phyloP scores from a whole-genome alignment of 1,284 basidiomycete genomes.

The Cutaneotrichosporon sp. region DNA sequence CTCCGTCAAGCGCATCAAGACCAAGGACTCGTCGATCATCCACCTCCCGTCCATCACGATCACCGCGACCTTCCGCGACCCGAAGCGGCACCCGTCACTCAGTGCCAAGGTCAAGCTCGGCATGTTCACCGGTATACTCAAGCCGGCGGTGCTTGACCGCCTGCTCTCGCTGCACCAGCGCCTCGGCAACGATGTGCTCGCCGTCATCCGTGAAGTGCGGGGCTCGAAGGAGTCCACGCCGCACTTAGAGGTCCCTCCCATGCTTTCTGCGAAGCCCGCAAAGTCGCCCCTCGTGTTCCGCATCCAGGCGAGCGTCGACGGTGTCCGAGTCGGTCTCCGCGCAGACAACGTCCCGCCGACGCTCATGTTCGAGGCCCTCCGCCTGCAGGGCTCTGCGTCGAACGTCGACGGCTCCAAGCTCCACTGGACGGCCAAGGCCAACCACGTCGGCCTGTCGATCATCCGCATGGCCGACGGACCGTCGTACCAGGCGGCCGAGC shows the following conservation, averaged over 20 bases:
- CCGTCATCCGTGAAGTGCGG: conserved; percentile 28
- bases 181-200: conserved; percentile 38
- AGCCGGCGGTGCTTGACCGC: conserved; percentile 49
- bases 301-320: conserved; percentile 36
- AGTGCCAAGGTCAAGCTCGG: conserved; percentile 41
- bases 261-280: neutral
- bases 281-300: conserved; percentile 24
- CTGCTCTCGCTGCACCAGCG: conserved; percentile 47
- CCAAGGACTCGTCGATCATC: conserved; percentile 34
- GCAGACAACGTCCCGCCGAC: conserved; percentile 48
- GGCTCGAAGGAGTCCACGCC: conserved; percentile 5
- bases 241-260: neutral
- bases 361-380: conserved; percentile 44
- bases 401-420: conserved; percentile 34
- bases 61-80: conserved; percentile 21
- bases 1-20: conserved; percentile 31
- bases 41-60: conserved; percentile 30
- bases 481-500: conserved; percentile 37
- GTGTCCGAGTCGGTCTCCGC: conserved; percentile 43
- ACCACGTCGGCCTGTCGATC: conserved; percentile 46
- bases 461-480: conserved; percentile 23
- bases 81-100: conserved; percentile 18
- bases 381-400: conserved; percentile 34
- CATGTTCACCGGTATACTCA: conserved; percentile 48
- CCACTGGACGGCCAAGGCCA: conserved; percentile 44